Evolutionary conservation across 2,329 filamentous ascomycete species (phyloP).

Genomic region (Calonectria naviculata): DNA sequence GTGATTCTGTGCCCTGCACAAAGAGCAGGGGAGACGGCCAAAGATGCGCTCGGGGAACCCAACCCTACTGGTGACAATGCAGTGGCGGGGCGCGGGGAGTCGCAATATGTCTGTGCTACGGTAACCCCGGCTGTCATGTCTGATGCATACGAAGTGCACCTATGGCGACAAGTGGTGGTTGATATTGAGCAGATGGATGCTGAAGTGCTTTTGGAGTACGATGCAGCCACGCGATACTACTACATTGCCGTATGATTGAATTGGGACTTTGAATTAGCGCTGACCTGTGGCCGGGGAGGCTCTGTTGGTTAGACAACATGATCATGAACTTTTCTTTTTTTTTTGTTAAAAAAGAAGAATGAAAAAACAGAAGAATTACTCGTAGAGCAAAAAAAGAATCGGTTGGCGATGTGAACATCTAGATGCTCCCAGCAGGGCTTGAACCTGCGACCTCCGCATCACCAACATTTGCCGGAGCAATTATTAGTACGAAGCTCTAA

Average conservation of each 20-base stretch:
- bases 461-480: background rate
- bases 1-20: slow-evolving; percentile 45
- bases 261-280: background rate
- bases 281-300: no score
- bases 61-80: slow-evolving; percentile 5
- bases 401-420: background rate
- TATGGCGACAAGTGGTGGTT: slow-evolving; percentile 52
- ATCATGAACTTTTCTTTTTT: no score
- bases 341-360: background rate
- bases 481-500: slow-evolving; percentile 9
- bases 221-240: slow-evolving; percentile 55
- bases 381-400: background rate
- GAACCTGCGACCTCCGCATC: slow-evolving; percentile 5
- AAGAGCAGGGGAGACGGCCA: slow-evolving; percentile 28
- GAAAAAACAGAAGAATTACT: background rate
- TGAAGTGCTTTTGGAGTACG: slow-evolving; percentile 57
- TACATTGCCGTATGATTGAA: slow-evolving; percentile 33
- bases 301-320: no score
- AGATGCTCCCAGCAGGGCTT: slow-evolving; percentile 3
- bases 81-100: background rate
- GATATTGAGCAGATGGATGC: slow-evolving; percentile 48
- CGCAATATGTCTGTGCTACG: slow-evolving; percentile 50
- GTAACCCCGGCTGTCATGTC: slow-evolving; percentile 47
- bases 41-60: slow-evolving; percentile 31
- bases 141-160: slow-evolving; percentile 51